phyloP scores from a whole-genome alignment of 2,329 filamentous ascomycete genomes.

The Trichoderma arundinaceum region DNA sequence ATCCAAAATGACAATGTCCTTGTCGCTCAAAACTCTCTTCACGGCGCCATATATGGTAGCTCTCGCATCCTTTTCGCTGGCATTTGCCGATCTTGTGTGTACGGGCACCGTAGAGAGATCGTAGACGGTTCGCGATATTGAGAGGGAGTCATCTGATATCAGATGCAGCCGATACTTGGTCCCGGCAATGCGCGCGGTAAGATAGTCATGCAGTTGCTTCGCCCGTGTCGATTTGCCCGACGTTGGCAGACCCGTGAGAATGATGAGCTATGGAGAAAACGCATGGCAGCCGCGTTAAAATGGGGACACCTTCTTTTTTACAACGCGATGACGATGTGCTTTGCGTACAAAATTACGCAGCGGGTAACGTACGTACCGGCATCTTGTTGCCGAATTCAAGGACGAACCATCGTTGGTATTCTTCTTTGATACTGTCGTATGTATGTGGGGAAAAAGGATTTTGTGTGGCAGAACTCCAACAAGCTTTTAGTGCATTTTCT shows the following conservation, averaged over 20 bases:
- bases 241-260: constrained; percentile 69
- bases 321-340: constrained; percentile 3
- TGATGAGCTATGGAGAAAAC: constrained; percentile 60
- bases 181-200: constrained; percentile 61
- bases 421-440: constrained; percentile 6
- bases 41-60: constrained; percentile 78
- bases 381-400: constrained; percentile 29
- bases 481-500: constrained; percentile 5
- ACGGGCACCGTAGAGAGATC: constrained; percentile 64
- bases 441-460: constrained; percentile 23
- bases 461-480: constrained; percentile 18
- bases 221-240: constrained; percentile 72
- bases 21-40: constrained; percentile 73
- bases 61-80: constrained; percentile 80
- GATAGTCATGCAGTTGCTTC: constrained; percentile 68
- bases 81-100: constrained; percentile 72
- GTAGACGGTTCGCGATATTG: constrained; percentile 73
- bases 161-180: constrained; percentile 70
- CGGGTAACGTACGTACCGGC: constrained; percentile 33
- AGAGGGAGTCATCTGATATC: constrained; percentile 74
- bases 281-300: constrained; percentile 17
- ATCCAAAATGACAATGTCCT: constrained; percentile 80
- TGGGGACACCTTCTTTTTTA: constrained; percentile 6
- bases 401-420: not conserved
- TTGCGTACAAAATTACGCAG: constrained; percentile 5